These are phyloP conservation scores for Keithomyces neogunnii DNA, from an alignment of 2,329 filamentous ascomycete genomes.

Conservation along the genomic window DNA sequence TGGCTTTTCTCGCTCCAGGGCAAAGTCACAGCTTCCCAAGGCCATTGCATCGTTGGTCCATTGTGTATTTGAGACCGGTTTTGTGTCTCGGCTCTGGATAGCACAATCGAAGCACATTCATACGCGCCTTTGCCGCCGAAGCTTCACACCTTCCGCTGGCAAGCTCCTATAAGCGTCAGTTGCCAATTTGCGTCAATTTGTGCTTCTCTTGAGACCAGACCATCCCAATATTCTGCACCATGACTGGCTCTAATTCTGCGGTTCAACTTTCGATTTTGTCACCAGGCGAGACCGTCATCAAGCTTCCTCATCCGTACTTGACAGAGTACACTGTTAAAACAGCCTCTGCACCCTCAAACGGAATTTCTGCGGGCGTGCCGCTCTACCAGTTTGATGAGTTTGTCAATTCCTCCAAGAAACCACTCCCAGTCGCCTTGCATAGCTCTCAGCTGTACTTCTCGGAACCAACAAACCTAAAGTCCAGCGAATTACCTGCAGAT, in stretches of 20 bases:
- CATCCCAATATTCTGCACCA: constrained; percentile 4
- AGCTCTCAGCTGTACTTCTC: constrained; percentile 33
- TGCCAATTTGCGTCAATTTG: background rate
- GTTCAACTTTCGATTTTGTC: constrained; percentile 18
- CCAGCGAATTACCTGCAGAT: constrained; percentile 37
- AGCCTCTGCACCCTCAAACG: constrained; percentile 13
- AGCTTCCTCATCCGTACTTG: constrained; percentile 41
- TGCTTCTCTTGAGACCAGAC: background rate
- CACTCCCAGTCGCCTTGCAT: constrained; percentile 21
- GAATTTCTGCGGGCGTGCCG: constrained; percentile 8
- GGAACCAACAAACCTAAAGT: constrained; percentile 38
- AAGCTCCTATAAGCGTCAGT: background rate
- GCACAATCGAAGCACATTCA: no score
- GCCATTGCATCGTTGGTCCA: no score
- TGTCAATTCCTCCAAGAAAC: constrained; percentile 16
- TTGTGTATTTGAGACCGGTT: no score
- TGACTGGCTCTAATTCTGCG: constrained; percentile 14
- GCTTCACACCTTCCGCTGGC: no score
- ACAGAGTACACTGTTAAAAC: constrained; percentile 35
- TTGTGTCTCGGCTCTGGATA: no score
- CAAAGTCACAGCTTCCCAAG: no score
- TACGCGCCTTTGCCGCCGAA: background rate
- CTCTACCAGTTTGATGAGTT: constrained; percentile 29
- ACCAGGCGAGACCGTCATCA: constrained; percentile 31
- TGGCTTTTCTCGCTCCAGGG: no score